Evolutionary conservation across 225 moss, liverwort and hornwort genomes (phyloP).

Genomic region (Ulota crispa): DNA sequence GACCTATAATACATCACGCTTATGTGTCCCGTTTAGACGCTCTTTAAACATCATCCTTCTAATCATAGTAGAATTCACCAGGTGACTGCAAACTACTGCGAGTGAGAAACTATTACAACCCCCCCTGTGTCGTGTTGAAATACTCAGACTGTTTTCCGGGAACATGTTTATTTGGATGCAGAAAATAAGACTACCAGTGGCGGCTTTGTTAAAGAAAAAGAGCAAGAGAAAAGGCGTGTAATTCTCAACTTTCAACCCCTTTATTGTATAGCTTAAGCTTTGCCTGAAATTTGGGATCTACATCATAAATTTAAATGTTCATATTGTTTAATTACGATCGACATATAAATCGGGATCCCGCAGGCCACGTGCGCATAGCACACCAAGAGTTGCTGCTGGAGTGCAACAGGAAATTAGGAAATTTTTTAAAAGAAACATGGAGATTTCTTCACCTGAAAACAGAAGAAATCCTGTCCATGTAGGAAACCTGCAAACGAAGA

Average conservation of each 20-base stretch:
- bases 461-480: constrained; percentile 35
- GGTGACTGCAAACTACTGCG: constrained; percentile 10
- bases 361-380: constrained; percentile 30
- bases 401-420: constrained; percentile 20
- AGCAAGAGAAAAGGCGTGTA: constrained; percentile 23
- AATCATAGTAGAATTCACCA: constrained; percentile 7
- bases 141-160: not conserved
- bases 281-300: not conserved
- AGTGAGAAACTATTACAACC: constrained; percentile 9
- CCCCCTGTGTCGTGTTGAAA: constrained; percentile 17
- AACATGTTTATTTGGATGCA: constrained; percentile 25
- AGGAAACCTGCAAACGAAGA: constrained; percentile 49
- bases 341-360: not conserved
- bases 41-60: not conserved
- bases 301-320: not conserved
- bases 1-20: not conserved
- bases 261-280: not conserved
- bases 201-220: constrained; percentile 17
- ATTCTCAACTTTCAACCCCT: constrained; percentile 9
- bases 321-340: constrained; percentile 1
- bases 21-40: not conserved
- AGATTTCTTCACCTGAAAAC: constrained; percentile 25
- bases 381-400: constrained; percentile 29
- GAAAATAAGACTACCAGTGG: constrained; percentile 13
- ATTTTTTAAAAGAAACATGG: not conserved